These are phyloP conservation scores for Theobroma grandiflorum DNA, from an alignment of 441 rosid genomes.

Conservation along the genomic window DNA sequence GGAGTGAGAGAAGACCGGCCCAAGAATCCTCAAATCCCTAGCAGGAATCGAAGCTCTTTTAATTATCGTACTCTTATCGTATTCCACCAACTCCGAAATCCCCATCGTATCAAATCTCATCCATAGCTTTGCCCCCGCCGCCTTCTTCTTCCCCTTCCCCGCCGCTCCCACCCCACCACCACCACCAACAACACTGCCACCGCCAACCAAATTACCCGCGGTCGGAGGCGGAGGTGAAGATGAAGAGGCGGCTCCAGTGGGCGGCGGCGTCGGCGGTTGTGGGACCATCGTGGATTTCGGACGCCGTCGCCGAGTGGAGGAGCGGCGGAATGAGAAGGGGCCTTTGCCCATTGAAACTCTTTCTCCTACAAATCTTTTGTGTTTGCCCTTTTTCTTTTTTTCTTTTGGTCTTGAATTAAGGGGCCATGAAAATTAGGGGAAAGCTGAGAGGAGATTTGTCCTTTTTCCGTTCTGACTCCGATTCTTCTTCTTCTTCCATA, in stretches of 20 bases:
- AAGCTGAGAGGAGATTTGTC: constrained; percentile 16
- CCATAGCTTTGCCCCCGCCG: constrained; percentile 83
- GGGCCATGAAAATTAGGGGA: neutral
- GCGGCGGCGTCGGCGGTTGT: constrained; percentile 43
- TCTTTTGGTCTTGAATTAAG: neutral
- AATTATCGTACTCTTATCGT: constrained; percentile 83
- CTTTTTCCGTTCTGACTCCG: constrained; percentile 22
- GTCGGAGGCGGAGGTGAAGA: constrained; percentile 25
- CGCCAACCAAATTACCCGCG: constrained; percentile 16
- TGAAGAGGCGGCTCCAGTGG: constrained; percentile 32
- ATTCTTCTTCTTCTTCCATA: constrained; percentile 38
- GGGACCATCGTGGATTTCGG: constrained; percentile 51
- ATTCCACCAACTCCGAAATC: constrained; percentile 82
- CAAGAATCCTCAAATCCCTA: constrained; percentile 94
- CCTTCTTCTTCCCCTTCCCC: constrained; percentile 77
- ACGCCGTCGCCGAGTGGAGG: constrained; percentile 60
- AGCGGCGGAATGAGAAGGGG: constrained; percentile 52
- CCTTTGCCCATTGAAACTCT: constrained; percentile 62
- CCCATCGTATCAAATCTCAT: constrained; percentile 86
- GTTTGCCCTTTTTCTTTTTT: neutral
- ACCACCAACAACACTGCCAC: constrained; percentile 24
- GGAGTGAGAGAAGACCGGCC: constrained; percentile 91
- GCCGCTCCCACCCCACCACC: constrained; percentile 41
- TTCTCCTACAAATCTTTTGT: neutral
- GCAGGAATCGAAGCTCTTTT: constrained; percentile 82